These are phyloP conservation scores for Heliamphora pulchella DNA, from an alignment of 179 eudicot genomes.

Conservation along the genomic window DNA sequence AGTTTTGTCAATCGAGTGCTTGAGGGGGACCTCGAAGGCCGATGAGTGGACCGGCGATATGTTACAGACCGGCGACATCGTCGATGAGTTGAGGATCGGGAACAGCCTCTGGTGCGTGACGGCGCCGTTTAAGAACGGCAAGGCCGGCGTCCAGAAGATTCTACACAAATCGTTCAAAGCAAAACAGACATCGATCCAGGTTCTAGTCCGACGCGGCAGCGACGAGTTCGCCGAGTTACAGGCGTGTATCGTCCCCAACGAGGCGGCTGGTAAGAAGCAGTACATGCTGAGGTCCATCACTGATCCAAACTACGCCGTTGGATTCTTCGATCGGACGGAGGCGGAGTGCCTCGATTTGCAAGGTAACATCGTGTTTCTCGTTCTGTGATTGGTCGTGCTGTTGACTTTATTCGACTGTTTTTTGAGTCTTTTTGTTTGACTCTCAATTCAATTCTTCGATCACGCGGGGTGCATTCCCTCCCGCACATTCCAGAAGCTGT, in stretches of 20 bases:
- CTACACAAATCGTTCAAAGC: conserved; percentile 50
- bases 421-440: too few relatives aligned
- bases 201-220: conserved; percentile 51
- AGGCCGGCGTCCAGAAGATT: conserved; percentile 56
- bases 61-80: conserved; percentile 80
- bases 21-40: conserved; percentile 63
- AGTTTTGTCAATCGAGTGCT: conserved; percentile 64
- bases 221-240: conserved; percentile 48
- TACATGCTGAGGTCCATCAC: conserved; percentile 60
- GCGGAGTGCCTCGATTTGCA: conserved; percentile 57
- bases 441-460: too few relatives aligned
- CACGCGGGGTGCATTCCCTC: too few relatives aligned
- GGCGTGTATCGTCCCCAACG: conserved; percentile 74
- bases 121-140: conserved; percentile 66
- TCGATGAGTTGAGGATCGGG: conserved; percentile 57
- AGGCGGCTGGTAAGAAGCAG: conserved; percentile 44
- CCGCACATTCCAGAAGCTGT: too few relatives aligned
- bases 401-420: neutral
- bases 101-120: conserved; percentile 11
- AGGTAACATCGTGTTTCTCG: conserved; percentile 33
- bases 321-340: conserved; percentile 72
- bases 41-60: conserved; percentile 82
- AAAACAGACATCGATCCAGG: conserved; percentile 46
- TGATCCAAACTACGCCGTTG: conserved; percentile 83
- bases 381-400: neutral